Evolutionary conservation across 768 basidiomycete genomes (phyloP).

Genomic region (Phanerochaete sordida): DNA sequence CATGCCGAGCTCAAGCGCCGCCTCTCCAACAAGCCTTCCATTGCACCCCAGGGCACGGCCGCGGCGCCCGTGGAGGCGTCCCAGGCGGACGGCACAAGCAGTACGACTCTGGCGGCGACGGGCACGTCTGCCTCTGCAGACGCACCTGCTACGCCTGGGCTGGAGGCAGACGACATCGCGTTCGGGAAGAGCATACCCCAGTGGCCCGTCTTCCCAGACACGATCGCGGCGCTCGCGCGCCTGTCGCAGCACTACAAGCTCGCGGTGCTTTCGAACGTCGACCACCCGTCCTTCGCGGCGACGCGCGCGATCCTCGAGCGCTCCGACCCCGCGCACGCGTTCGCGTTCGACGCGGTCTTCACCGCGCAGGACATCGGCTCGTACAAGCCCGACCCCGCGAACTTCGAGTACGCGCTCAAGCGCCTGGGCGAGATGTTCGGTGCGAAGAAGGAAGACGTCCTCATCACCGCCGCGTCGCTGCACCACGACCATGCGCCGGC

Average conservation of each 20-base stretch:
- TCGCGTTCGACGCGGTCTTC: conserved; percentile 62
- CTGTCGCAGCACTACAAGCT: conserved; percentile 66
- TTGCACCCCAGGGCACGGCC: conserved; percentile 1
- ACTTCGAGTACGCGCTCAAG: conserved; percentile 48
- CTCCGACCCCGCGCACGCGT: conserved; percentile 27
- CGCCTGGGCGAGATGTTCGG: conserved; percentile 29
- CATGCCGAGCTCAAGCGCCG: conserved; percentile 32
- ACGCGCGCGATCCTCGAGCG: conserved; percentile 51
- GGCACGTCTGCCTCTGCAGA: conserved; percentile 15
- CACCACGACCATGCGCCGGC: conserved; percentile 66
- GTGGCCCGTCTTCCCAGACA: conserved; percentile 71
- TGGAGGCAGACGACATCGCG: conserved; percentile 30
- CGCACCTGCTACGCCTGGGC: not conserved
- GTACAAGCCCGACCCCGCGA: conserved; percentile 64
- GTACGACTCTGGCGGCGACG: conserved; percentile 5
- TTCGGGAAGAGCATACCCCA: conserved; percentile 59
- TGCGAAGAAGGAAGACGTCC: conserved; percentile 41
- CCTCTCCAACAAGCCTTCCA: conserved; percentile 21
- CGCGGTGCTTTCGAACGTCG: conserved; percentile 75
- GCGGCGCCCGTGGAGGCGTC: conserved; percentile 5
- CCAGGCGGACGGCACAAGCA: conserved; percentile 32
- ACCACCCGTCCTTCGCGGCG: conserved; percentile 55
- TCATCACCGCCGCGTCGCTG: conserved; percentile 67
- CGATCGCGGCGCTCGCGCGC: conserved; percentile 50
- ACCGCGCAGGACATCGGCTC: conserved; percentile 73